Percentiles rank a stretch among this genome's conserved stretches.
phyloP scores from a whole-genome alignment of 106 monocot genomes.

The Xerophyta viscosa region DNA sequence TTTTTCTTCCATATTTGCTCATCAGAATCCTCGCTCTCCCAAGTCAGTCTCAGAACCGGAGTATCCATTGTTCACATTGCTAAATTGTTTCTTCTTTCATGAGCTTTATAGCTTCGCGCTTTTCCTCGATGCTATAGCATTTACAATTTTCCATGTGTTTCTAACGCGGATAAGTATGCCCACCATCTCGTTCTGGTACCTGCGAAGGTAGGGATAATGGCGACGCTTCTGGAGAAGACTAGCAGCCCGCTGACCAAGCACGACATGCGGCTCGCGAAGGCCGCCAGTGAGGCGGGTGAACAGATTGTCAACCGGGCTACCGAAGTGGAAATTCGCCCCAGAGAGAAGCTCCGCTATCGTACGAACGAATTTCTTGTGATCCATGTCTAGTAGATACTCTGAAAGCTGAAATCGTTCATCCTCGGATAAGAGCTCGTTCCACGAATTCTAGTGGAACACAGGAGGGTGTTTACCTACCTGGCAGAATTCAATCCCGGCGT shows the following conservation, averaged over 20 bases:
- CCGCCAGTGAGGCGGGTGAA: conserved; percentile 53
- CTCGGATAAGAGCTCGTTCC: conserved; percentile 68
- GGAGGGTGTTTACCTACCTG: conserved; percentile 68
- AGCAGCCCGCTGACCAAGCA: conserved; percentile 42
- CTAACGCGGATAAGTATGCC: conserved; percentile 32
- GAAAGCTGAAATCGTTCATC: conserved; percentile 61
- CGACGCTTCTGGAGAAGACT: conserved; percentile 37
- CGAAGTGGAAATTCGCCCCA: conserved; percentile 72
- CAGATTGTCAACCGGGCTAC: conserved; percentile 39
- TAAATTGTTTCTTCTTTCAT: conserved; percentile 23
- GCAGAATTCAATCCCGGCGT: conserved; percentile 49
- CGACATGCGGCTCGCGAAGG: conserved; percentile 58
- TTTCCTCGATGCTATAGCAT: conserved; percentile 61
- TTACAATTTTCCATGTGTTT: conserved; percentile 41
- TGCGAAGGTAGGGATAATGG: conserved; percentile 50
- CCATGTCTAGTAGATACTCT: conserved; percentile 69
- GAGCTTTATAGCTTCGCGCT: conserved; percentile 27
- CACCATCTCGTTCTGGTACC: conserved; percentile 79
- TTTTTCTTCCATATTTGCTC: conserved; percentile 16
- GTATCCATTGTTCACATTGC: conserved; percentile 4
- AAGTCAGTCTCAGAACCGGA: conserved; percentile 27
- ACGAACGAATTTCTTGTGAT: conserved; percentile 41
- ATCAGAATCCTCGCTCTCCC: conserved; percentile 26
- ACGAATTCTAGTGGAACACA: conserved; percentile 49
- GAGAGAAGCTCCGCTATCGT: conserved; percentile 68